phyloP scores from a whole-genome alignment of 1,139 yeast genomes.

The Kazachstania sp. region DNA sequence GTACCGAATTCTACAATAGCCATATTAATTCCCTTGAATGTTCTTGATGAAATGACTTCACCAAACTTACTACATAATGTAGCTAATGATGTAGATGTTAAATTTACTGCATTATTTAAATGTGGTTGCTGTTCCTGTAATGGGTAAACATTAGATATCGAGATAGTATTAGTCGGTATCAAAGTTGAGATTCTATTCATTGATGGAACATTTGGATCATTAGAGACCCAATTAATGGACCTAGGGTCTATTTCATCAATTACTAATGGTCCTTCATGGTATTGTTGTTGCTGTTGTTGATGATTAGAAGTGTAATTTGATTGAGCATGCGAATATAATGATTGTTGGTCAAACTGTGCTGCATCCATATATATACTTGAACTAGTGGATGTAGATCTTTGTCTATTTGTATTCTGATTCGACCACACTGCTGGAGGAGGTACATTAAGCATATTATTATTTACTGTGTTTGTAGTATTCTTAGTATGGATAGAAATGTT shows the following conservation, averaged over 20 bases:
- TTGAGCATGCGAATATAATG: slow-evolving; percentile 34
- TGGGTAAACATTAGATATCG: slow-evolving; percentile 62
- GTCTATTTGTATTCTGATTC: slow-evolving; percentile 10
- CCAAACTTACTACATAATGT: slow-evolving; percentile 48
- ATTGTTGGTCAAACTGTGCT: slow-evolving; percentile 15
- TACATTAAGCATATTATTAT: slow-evolving; percentile 10
- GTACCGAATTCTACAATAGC: slow-evolving; percentile 69
- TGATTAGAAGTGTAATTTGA: slow-evolving; percentile 31
- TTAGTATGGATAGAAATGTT: slow-evolving; percentile 7
- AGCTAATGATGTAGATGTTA: slow-evolving; percentile 31
- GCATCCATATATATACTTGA: slow-evolving; percentile 28
- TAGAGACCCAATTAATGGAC: slow-evolving; percentile 45
- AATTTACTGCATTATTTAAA: slow-evolving; percentile 27
- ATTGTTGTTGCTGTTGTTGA: slow-evolving; percentile 7
- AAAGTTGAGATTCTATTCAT: slow-evolving; percentile 26
- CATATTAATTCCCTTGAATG: slow-evolving; percentile 43
- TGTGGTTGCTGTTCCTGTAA: slow-evolving; percentile 42
- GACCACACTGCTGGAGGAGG: slow-evolving; percentile 11
- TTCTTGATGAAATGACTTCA: slow-evolving; percentile 47
- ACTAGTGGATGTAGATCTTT: slow-evolving; percentile 26
- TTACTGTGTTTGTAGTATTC: slow-evolving; percentile 3
- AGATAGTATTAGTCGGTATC: slow-evolving; percentile 51
- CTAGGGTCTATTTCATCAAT: slow-evolving; percentile 49
- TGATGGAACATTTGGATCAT: slow-evolving; percentile 63
- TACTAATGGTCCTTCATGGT: slow-evolving; percentile 34